Evolutionary conservation across 2,329 filamentous ascomycete genomes (phyloP), one percentile per base, ranked within the genome.

Genomic region (Ambrosiella beaveri): DNA sequence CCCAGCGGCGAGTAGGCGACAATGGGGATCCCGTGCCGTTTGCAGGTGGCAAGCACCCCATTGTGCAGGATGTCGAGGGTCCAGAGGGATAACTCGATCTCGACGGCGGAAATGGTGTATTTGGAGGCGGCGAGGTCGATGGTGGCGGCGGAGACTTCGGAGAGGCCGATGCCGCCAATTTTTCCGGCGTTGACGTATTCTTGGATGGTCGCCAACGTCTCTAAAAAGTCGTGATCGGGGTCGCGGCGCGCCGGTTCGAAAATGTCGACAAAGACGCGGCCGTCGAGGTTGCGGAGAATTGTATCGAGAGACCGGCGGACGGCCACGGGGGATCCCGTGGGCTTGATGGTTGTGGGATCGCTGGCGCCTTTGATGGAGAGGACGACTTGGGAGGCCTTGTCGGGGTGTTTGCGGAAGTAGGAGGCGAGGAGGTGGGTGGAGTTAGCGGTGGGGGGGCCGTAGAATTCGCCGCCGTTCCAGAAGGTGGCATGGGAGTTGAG

Each of bases 1-100:
- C 85, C 82, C 0, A 89, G 72, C 0, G 86, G 86, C 50, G 82
- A 84, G 69, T 88, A 90, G 0, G 83, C 84, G 40, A 88, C 69
- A 53, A 90, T 71, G 0, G 84, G 82, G 61, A 91, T 88, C 52
- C 74, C 71, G 51, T 85, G 68, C 65, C 90, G 75, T 0, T 72
- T 74, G 64, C 80, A 84, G 0, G 78, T 74, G 1, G 71, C 71
- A 2, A 74, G 73, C 40, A 81, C 68, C 1, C 77, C 76, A 62
- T 79, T 78, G 19, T 65, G 67, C 35, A 78, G 68, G 27, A 74
- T 70, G 13, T 79, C 75, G 0, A 72, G 71, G 8, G 68, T 64
- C 64, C 73, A 77, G 60, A 79, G 67, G 61, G 73, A 77, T 56
- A 79, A 67, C 67, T 81, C 78, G 27, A 77, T 70, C 68, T 81